These are phyloP conservation scores for Kwoniella bestiolae DNA, from an alignment of 768 basidiomycete genomes.

Conservation along the genomic window DNA sequence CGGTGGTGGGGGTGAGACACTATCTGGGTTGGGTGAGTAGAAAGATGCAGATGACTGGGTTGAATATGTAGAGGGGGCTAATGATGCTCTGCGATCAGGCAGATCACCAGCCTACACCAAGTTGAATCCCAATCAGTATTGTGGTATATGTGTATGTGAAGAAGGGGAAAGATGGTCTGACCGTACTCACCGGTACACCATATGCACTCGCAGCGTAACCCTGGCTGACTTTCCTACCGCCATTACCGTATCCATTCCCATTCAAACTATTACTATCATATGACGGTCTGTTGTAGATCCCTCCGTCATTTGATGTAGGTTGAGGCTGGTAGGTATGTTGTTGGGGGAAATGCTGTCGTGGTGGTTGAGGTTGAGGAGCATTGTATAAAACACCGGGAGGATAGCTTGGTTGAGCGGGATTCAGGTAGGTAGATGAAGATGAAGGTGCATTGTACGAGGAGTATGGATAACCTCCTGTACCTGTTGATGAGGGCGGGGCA, in stretches of 20 bases:
- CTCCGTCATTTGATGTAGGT: conserved; percentile 9
- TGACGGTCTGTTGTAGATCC: conserved; percentile 3
- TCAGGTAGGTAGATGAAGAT: conserved; percentile 21
- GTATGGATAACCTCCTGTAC: conserved; percentile 16
- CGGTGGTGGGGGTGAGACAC: conserved; percentile 34
- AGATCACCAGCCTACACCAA: conserved; percentile 6
- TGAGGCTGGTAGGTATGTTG: conserved; percentile 27
- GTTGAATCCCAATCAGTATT: neutral
- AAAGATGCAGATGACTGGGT: conserved; percentile 38
- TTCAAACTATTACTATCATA: conserved; percentile 5
- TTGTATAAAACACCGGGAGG: conserved; percentile 36
- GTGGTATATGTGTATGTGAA: neutral
- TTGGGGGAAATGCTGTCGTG: conserved; percentile 20
- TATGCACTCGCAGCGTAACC: conserved; percentile 20
- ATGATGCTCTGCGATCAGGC: conserved; percentile 41
- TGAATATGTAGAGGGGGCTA: conserved; percentile 47
- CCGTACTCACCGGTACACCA: conserved; percentile 17
- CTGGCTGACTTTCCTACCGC: conserved; percentile 18
- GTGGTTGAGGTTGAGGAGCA: conserved; percentile 22
- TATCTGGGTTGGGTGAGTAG: conserved; percentile 43
- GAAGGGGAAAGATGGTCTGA: neutral
- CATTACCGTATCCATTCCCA: conserved; percentile 4
- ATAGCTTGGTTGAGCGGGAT: conserved; percentile 49
- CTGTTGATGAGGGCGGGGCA: conserved; percentile 8
- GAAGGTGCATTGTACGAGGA: conserved; percentile 21